These are phyloP conservation scores for Celoporthe dispersa DNA, from an alignment of 2,329 filamentous ascomycete genomes.

Conservation along the genomic window DNA sequence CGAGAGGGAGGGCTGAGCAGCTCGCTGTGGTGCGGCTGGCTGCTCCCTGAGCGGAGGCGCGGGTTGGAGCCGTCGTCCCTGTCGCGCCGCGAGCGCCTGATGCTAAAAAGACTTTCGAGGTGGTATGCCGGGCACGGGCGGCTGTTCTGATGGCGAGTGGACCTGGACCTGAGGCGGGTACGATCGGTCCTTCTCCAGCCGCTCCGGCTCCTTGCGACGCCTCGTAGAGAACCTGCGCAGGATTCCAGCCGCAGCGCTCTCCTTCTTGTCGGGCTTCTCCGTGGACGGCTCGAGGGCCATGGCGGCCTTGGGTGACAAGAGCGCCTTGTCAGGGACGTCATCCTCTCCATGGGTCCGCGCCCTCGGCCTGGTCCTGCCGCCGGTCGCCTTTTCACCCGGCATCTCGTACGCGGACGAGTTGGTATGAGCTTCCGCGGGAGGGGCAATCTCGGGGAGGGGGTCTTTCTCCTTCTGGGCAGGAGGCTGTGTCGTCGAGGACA, in stretches of 20 bases:
- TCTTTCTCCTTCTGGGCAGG: conserved; percentile 45
- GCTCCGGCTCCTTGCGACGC: conserved; percentile 66
- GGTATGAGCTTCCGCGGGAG: conserved; percentile 86
- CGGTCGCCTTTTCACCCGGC: conserved; percentile 84
- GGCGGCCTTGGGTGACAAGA: conserved; percentile 29
- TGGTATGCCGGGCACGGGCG: conserved; percentile 49
- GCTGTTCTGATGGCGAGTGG: conserved; percentile 72
- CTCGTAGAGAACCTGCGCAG: conserved; percentile 91
- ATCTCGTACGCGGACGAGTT: conserved; percentile 86
- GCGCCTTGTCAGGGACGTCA: conserved; percentile 69
- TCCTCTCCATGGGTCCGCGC: conserved; percentile 95
- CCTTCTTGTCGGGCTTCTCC: conserved; percentile 59
- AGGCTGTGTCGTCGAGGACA: conserved; percentile 34
- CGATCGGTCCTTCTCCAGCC: conserved; percentile 65
- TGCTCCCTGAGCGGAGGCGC: conserved; percentile 60
- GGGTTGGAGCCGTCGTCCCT: conserved; percentile 53
- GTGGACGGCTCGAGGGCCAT: conserved; percentile 18
- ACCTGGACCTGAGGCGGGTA: conserved; percentile 76
- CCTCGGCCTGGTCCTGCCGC: conserved; percentile 79
- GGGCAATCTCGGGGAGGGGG: conserved; percentile 71
- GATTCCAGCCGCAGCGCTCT: conserved; percentile 83
- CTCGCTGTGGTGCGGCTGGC: conserved; percentile 75
- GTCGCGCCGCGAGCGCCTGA: conserved; percentile 64
- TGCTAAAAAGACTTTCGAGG: conserved; percentile 91
- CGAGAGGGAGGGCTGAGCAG: conserved; percentile 75